Evolutionary conservation across 2,329 filamentous ascomycete species (phyloP).

Genomic region (Myotisia sp.): DNA sequence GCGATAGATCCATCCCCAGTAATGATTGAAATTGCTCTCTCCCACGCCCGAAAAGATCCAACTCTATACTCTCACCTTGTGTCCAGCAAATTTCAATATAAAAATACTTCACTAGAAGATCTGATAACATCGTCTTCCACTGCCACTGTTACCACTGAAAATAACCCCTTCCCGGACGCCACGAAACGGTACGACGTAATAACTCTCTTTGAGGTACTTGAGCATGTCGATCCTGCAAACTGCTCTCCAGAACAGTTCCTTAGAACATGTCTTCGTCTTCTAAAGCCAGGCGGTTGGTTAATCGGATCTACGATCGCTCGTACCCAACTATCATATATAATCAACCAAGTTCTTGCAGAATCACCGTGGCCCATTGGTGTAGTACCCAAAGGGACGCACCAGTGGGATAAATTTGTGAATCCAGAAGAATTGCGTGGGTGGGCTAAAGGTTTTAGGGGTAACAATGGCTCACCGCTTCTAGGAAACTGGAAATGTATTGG

Average conservation of each 20-base stretch:
- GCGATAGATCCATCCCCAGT: slow-evolving; percentile 32
- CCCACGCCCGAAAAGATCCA: slow-evolving; percentile 63
- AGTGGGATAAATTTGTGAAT: slow-evolving; percentile 94
- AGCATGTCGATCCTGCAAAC: slow-evolving; percentile 68
- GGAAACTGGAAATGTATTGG: slow-evolving; percentile 60
- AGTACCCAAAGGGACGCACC: slow-evolving; percentile 84
- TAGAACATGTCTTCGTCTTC: slow-evolving; percentile 42
- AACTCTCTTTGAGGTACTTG: slow-evolving; percentile 81
- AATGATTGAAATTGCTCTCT: slow-evolving; percentile 49
- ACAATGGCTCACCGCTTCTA: slow-evolving; percentile 32
- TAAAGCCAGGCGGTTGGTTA: slow-evolving; percentile 85
- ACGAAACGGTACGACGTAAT: slow-evolving; percentile 55
- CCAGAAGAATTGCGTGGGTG: slow-evolving; percentile 35
- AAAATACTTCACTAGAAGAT: slow-evolving; percentile 63
- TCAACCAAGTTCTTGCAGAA: slow-evolving; percentile 85
- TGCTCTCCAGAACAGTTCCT: slow-evolving; percentile 59
- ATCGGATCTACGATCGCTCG: slow-evolving; percentile 84
- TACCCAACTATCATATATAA: slow-evolving; percentile 76
- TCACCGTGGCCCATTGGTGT: slow-evolving; percentile 55
- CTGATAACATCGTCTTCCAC: slow-evolving; percentile 13
- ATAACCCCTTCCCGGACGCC: slow-evolving; percentile 12
- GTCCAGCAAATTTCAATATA: slow-evolving; percentile 49
- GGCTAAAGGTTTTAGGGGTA: slow-evolving; percentile 27
- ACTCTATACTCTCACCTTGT: slow-evolving; percentile 40
- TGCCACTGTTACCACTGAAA: slow-evolving; percentile 20